Evolutionary conservation across 2,329 filamentous ascomycete species (phyloP).

Genomic region (Monosporascus sp.): DNA sequence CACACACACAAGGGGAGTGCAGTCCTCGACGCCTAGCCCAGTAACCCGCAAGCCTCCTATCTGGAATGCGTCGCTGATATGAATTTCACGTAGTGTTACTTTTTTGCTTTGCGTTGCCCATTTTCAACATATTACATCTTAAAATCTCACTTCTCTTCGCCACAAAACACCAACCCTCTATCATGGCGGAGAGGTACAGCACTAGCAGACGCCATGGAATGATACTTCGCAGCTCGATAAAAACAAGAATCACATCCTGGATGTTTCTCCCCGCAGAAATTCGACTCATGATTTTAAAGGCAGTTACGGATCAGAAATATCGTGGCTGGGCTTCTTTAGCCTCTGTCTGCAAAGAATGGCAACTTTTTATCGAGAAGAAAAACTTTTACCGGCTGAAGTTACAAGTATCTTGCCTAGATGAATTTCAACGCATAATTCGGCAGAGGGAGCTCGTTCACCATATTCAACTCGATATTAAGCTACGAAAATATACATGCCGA

Average conservation of each 20-base stretch:
- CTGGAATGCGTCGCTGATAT: too few relatives aligned
- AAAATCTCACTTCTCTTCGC: too few relatives aligned
- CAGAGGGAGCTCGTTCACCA: slow-evolving; percentile 20
- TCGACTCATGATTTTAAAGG: slow-evolving; percentile 25
- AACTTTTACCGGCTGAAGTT: slow-evolving; percentile 25
- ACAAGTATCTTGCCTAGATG: slow-evolving; percentile 15
- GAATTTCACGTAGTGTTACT: too few relatives aligned
- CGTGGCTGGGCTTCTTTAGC: slow-evolving; percentile 27
- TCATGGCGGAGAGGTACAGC: too few relatives aligned
- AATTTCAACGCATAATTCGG: slow-evolving; percentile 13
- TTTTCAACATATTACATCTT: too few relatives aligned
- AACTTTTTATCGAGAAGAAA: slow-evolving; percentile 21
- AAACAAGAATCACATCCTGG: not conserved
- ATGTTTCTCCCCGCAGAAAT: slow-evolving; percentile 18
- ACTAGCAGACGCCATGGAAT: too few relatives aligned
- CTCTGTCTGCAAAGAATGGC: slow-evolving; percentile 31
- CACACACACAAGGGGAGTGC: too few relatives aligned
- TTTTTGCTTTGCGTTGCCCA: too few relatives aligned
- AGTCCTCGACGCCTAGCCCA: too few relatives aligned
- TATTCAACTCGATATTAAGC: slow-evolving; percentile 24
- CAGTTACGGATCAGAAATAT: slow-evolving; percentile 21
- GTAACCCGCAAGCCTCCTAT: too few relatives aligned
- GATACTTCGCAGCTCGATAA: too few relatives aligned
- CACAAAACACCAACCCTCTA: too few relatives aligned
- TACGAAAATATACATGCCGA: slow-evolving; percentile 17